Percentiles rank a stretch among this genome's conserved stretches.
phyloP scores from a whole-genome alignment of 768 basidiomycete species.

The Leccinum variicolor region DNA sequence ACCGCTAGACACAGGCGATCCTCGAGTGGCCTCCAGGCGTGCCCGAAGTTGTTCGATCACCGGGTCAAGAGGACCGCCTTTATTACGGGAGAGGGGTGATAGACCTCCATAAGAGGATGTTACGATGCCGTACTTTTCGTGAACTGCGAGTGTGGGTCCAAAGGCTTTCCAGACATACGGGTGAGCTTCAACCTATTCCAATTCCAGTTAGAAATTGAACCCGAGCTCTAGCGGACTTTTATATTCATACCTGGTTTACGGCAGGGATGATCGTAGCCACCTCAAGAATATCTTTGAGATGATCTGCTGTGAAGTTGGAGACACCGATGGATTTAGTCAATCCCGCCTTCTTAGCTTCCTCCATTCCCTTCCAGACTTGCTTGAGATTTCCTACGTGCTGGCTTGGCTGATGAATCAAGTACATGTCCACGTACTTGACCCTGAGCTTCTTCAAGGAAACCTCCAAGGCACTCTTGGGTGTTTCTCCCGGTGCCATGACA shows the following conservation, averaged over 20 bases:
- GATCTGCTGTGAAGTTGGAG: constrained; percentile 48
- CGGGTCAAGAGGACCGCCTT: constrained; percentile 39
- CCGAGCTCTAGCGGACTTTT: neutral
- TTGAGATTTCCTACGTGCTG: constrained; percentile 41
- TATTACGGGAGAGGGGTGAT: constrained; percentile 33
- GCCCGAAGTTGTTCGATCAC: constrained; percentile 34
- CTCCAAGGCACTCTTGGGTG: constrained; percentile 47
- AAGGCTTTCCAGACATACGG: constrained; percentile 48
- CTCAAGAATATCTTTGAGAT: constrained; percentile 43
- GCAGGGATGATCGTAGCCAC: constrained; percentile 45
- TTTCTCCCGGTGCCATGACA: constrained; percentile 34
- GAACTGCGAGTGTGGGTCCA: constrained; percentile 31
- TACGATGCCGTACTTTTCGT: constrained; percentile 36
- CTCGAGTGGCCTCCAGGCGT: constrained; percentile 25
- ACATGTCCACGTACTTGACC: constrained; percentile 58
- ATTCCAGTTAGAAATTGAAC: neutral
- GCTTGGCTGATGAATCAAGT: constrained; percentile 53
- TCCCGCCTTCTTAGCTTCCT: constrained; percentile 46
- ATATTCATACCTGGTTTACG: constrained; percentile 48
- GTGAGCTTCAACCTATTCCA: constrained; percentile 49
- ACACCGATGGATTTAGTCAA: constrained; percentile 46
- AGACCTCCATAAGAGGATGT: constrained; percentile 41
- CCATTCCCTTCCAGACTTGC: constrained; percentile 60
- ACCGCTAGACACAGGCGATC: constrained; percentile 24
- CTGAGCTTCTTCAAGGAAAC: constrained; percentile 52